Conservation (phyloP, 306 rosid genomes). For the Prosopis cineraria region DNA sequence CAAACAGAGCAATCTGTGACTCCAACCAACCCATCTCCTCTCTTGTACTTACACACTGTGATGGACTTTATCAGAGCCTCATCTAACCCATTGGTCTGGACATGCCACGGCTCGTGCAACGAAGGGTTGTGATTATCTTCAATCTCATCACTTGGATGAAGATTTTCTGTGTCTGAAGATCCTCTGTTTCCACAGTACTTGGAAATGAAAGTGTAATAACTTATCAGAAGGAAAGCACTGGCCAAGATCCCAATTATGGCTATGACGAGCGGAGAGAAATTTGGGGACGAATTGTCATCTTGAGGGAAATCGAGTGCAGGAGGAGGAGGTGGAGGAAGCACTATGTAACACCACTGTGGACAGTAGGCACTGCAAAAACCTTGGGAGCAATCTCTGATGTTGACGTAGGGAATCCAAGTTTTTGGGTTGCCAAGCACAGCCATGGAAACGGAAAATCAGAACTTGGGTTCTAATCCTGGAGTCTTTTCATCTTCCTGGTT, state of each 20-base stretch:
- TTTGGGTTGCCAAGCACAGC: slow-evolving; percentile 68
- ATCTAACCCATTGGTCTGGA: slow-evolving; percentile 64
- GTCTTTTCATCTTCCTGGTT: slow-evolving; percentile 25
- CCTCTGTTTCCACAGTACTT: slow-evolving; percentile 67
- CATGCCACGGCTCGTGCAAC: slow-evolving; percentile 77
- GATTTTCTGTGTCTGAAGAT: slow-evolving; percentile 33
- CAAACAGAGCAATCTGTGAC: slow-evolving; percentile 86
- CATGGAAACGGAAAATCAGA: slow-evolving; percentile 44
- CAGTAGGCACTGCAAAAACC: slow-evolving; percentile 81
- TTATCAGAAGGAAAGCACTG: slow-evolving; percentile 84
- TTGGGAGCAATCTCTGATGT: slow-evolving; percentile 81
- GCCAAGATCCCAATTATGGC: slow-evolving; percentile 84
- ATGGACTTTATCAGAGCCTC: slow-evolving; percentile 78
- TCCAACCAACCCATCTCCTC: slow-evolving; percentile 67
- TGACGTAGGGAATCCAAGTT: slow-evolving; percentile 75
- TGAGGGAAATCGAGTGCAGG: slow-evolving; percentile 69
- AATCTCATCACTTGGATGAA: slow-evolving; percentile 39
- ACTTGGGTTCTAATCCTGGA: slow-evolving; percentile 17
- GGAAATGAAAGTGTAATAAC: slow-evolving; percentile 78
- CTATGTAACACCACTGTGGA: slow-evolving; percentile 86
- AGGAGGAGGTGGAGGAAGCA: slow-evolving; percentile 78
- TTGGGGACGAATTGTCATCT: slow-evolving; percentile 51
- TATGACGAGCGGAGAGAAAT: slow-evolving; percentile 83
- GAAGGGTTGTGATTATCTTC: slow-evolving; percentile 60
- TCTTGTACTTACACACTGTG: slow-evolving; percentile 73